Evolutionary conservation across 2,329 filamentous ascomycete species (phyloP), one percentile per base, ranked within the genome.

Genomic region (Apiospora sp.): DNA sequence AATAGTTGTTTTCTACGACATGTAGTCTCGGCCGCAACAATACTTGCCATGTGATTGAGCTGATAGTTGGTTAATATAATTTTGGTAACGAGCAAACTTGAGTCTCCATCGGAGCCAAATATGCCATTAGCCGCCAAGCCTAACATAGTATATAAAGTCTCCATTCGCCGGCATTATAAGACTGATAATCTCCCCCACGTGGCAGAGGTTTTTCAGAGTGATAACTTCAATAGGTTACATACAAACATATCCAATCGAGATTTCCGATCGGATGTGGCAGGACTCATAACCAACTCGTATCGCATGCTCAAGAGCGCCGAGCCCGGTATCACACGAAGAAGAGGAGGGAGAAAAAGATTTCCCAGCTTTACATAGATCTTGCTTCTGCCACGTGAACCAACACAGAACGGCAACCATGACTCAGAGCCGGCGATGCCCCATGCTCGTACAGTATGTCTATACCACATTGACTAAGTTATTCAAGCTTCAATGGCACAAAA

Each of bases 251-350:
- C 4, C 22, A 64, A 41, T 64, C 58, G 30, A 41, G 58, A 64
- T 24, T 37, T 14, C 34, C 12, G 58, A 41, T 41, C 34, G 34
- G 34, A 41, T n/a, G 58, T 64, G 30, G 58, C 58, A 64, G 58
- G 58, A 14, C 58, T 64, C 58, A 41, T 64, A 34, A n/a, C 19
- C 58, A 64, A 64, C 58, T 34, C 41, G 58, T 41, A 41, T 64
- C 34, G 58, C 41, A 64, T 41, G 58, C 58, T 41, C 58, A 41
- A 41, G 22, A 41, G 14, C 34, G 58, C 58, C 58, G 34, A 64
- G 58, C 58, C 58, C 34, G 34, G 58, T n/a, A 64, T 64, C 58
- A 41, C 34, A 22, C 58, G 54, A 37, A 37, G 54, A 37, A 30
- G 54, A 61, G 49, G 19, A 37, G 54, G 5, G 19, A 22, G n/a